phyloP scores from a whole-genome alignment of 768 basidiomycete species.

The Galerina marginata region DNA sequence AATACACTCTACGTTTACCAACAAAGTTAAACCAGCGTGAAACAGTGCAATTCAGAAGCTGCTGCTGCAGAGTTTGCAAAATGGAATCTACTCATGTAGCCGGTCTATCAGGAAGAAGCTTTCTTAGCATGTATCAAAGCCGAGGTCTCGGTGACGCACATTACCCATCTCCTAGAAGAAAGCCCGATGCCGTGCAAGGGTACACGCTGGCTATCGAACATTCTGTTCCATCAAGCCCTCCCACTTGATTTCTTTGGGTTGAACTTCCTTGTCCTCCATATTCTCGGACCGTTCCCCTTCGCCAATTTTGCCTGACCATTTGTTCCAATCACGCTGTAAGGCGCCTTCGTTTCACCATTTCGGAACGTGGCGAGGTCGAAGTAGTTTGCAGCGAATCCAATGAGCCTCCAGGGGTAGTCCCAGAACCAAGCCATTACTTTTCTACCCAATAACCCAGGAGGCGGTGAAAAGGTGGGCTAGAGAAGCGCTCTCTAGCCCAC shows the following conservation, averaged over 20 bases:
- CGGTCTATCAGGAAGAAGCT: too few relatives aligned
- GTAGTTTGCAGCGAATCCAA: slow-evolving; percentile 54
- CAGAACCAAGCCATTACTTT: not conserved
- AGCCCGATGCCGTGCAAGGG: too few relatives aligned
- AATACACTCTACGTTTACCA: slow-evolving; percentile 10
- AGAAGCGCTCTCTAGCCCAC: slow-evolving; percentile 49
- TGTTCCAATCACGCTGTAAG: slow-evolving; percentile 58
- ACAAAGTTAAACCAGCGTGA: slow-evolving; percentile 22
- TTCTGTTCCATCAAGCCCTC: too few relatives aligned
- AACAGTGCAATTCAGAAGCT: slow-evolving; percentile 20
- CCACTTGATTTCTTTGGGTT: slow-evolving; percentile 2
- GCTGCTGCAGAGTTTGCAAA: slow-evolving; percentile 12
- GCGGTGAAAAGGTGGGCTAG: slow-evolving; percentile 2
- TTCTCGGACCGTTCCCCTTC: slow-evolving; percentile 2
- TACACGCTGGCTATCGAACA: too few relatives aligned
- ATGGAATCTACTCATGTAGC: slow-evolving; percentile 16
- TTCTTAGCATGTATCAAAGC: too few relatives aligned
- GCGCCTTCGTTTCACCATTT: slow-evolving; percentile 76
- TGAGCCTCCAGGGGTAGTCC: slow-evolving; percentile 35
- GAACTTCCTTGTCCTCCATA: slow-evolving; percentile 16
- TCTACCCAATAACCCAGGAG: not conserved
- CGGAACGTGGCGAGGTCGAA: slow-evolving; percentile 72
- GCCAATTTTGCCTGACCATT: slow-evolving; percentile 50
- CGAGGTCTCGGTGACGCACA: too few relatives aligned
- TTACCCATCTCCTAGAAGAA: too few relatives aligned